These are phyloP conservation scores for Thozetella sp. DNA, from an alignment of 495 filamentous ascomycete species.

Conservation along the genomic window DNA sequence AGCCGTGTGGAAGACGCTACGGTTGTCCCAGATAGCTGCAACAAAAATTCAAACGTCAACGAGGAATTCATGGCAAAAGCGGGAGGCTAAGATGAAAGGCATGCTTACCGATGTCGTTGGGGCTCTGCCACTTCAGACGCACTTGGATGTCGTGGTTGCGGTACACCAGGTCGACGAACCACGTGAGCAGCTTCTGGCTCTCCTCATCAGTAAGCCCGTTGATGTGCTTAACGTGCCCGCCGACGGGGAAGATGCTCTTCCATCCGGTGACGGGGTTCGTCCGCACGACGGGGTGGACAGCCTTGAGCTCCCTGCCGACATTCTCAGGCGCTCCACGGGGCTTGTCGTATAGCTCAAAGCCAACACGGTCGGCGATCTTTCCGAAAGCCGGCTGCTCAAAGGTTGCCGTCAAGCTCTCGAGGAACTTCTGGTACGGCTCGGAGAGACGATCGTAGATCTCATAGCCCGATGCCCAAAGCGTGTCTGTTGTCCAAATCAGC, in stretches of 20 bases:
- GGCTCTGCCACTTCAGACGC: conserved; percentile 62
- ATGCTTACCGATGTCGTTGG: conserved; percentile 53
- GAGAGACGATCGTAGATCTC: conserved; percentile 75
- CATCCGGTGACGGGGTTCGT: conserved; percentile 81
- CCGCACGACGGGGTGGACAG: conserved; percentile 69
- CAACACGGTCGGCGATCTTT: conserved; percentile 47
- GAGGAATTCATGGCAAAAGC: not conserved
- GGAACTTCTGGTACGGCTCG: conserved; percentile 64
- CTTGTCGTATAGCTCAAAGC: conserved; percentile 57
- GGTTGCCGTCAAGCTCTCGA: conserved; percentile 67
- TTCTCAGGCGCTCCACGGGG: conserved; percentile 67
- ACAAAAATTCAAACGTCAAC: conserved; percentile 8
- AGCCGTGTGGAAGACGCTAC: conserved; percentile 66
- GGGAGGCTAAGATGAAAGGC: not conserved
- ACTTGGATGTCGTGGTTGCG: conserved; percentile 81
- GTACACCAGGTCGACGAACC: conserved; percentile 60
- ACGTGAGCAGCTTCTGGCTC: conserved; percentile 56
- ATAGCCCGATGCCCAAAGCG: conserved; percentile 71
- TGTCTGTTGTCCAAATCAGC: no score
- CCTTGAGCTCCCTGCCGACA: conserved; percentile 57
- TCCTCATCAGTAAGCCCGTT: conserved; percentile 68
- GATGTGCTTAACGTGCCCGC: conserved; percentile 62
- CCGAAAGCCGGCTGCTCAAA: conserved; percentile 63
- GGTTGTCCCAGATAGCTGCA: conserved; percentile 77
- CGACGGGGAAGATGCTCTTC: conserved; percentile 71